phyloP scores from a whole-genome alignment of 129 eudicot genomes.

The Lactuca sativa region DNA sequence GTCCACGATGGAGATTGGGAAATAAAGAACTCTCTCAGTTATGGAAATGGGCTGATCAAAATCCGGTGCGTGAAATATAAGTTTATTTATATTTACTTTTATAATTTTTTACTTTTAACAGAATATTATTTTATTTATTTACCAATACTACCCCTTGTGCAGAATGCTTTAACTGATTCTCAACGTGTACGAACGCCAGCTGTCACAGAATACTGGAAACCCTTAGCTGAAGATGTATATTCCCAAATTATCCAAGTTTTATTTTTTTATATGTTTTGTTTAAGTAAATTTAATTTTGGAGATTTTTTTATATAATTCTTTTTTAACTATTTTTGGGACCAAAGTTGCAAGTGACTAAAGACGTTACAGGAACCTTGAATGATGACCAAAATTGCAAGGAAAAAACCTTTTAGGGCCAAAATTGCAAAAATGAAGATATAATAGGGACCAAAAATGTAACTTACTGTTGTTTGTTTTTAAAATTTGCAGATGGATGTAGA shows the following conservation, averaged over 20 bases:
- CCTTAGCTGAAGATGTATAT: slow-evolving; percentile 89
- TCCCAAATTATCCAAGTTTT: slow-evolving; percentile 1
- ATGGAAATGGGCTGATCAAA: slow-evolving; percentile 96
- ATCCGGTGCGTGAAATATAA: slow-evolving; percentile 54
- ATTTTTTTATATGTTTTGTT: slow-evolving; percentile 4
- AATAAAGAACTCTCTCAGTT: slow-evolving; percentile 88
- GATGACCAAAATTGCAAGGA: no score
- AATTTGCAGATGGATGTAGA: slow-evolving; percentile 74
- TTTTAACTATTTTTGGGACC: not conserved
- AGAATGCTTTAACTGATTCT: slow-evolving; percentile 92
- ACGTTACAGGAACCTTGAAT: not conserved
- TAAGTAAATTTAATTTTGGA: not conserved
- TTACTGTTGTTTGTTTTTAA: not conserved
- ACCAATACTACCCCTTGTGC: slow-evolving; percentile 18
- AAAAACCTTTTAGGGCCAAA: not conserved
- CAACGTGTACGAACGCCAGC: slow-evolving; percentile 82
- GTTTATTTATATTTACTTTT: not conserved
- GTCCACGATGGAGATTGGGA: slow-evolving; percentile 94
- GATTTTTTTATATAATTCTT: not conserved
- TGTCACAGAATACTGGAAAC: slow-evolving; percentile 85
- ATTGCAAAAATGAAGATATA: not conserved
- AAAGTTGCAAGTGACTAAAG: not conserved
- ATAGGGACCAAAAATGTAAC: not conserved
- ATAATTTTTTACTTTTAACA: not conserved
- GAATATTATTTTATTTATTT: not conserved